Evolutionary conservation across 306 rosid species (phyloP).

Genomic region (Dalbergia oliveri): DNA sequence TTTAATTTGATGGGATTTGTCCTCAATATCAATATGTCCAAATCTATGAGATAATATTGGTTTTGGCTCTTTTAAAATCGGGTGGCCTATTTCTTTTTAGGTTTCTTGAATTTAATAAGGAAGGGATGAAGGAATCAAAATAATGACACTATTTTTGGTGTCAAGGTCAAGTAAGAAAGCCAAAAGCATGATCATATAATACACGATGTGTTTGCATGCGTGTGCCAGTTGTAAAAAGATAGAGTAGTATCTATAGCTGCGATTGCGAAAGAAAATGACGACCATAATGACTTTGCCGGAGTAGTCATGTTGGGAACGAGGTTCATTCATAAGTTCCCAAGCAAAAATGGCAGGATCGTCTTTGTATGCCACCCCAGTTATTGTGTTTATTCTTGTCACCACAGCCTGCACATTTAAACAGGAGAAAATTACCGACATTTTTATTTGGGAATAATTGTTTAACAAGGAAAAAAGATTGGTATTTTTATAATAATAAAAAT

Average conservation of each 20-base stretch:
- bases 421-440: neutral
- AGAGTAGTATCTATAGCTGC: neutral
- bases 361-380: constrained; percentile 48
- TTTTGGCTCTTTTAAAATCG: constrained; percentile 11
- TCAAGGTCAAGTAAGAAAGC: constrained; percentile 1
- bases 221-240: neutral
- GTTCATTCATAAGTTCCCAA: constrained; percentile 62
- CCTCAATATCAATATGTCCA: constrained; percentile 3
- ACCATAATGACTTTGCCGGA: constrained; percentile 53
- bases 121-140: neutral
- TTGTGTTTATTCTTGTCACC: constrained; percentile 50
- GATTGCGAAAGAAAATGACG: neutral
- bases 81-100: neutral
- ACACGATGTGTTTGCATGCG: neutral
- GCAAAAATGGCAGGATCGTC: constrained; percentile 56
- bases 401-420: constrained; percentile 45
- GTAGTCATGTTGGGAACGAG: constrained; percentile 43
- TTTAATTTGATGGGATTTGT: constrained; percentile 20
- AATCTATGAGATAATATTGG: neutral
- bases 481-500: too few species aligned
- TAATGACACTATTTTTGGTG: neutral
- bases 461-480: neutral
- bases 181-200: neutral
- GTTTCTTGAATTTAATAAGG: neutral
- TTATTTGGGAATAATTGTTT: neutral